Evolutionary conservation across 2,329 filamentous ascomycete species (phyloP), one percentile per base, ranked within the genome.

Genomic region (Knufia fluminis): DNA sequence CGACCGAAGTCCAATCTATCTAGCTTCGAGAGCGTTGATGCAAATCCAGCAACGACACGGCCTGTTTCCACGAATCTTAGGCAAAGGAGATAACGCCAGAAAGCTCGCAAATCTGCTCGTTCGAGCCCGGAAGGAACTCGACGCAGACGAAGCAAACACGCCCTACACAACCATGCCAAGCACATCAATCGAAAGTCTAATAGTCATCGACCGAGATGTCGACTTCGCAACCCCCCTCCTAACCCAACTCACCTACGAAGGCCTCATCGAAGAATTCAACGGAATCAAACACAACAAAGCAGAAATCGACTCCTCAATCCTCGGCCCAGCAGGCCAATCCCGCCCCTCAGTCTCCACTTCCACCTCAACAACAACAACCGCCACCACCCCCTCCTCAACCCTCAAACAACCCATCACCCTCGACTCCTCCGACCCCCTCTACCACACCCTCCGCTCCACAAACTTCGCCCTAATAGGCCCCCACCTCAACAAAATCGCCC

Each of bases 161-260:
- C 56, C 52, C 31, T 59, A 59, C 42, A 69, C 73, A 23, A 73
- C 71, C 36, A 83, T 86, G 9, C 91, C 92, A 10, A 97, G 92
- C 65, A 85, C 85, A 9, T 83, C 82, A 4, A 86, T 89, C 42
- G 92, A 98, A 65, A 94, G 85, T 62, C 73, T 96, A 52, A 90
- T 98, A 60, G 85, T 98, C 53, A 89, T 98, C 49, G 92, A 98
- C 66, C 85, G 92, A 44, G 90, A 96, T 64, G 85, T 95, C 49
- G 92, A 98, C 65, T 89, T 92, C 61, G 87, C 91, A 14, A 96
- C 92, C 1, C 84, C 86, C 0, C 75, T 98, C 14, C 81, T 98
- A 48, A 97, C 91, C 0, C 92, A 98, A 64, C 72, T 98, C 54
- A 98, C 92, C 1, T 98, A 98, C 61, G 91, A 98, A 68, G 92